Evolutionary conservation across 495 filamentous ascomycete species (phyloP).

Genomic region (Tuber borchii): DNA sequence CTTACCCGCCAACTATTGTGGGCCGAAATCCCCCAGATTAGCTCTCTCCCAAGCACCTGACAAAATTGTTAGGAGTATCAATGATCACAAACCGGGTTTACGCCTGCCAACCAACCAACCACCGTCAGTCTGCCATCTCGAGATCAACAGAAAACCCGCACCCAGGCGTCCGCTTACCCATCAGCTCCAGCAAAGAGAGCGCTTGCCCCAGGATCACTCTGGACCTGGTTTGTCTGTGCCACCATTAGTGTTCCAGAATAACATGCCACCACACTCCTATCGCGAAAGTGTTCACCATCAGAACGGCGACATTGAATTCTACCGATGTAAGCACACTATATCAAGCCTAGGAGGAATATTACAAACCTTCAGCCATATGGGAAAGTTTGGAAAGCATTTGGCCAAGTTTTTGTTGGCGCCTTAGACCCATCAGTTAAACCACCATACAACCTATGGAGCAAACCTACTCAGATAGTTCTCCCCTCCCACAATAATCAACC

Average conservation of each 20-base stretch:
- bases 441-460: neutral
- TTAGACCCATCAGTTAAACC: slow-evolving; percentile 1
- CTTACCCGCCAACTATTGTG: slow-evolving; percentile 62
- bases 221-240: slow-evolving; percentile 70
- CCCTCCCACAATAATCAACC: slow-evolving; percentile 67
- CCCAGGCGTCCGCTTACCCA: slow-evolving; percentile 44
- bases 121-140: neutral
- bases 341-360: slow-evolving; percentile 13
- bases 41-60: neutral
- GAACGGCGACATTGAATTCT: slow-evolving; percentile 73
- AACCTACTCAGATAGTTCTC: slow-evolving; percentile 59
- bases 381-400: slow-evolving; percentile 63
- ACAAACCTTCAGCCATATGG: slow-evolving; percentile 65
- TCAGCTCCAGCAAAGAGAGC: slow-evolving; percentile 73
- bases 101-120: slow-evolving; percentile 18
- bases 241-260: neutral
- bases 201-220: slow-evolving; percentile 72
- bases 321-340: slow-evolving; percentile 7
- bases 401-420: slow-evolving; percentile 65
- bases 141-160: neutral
- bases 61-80: neutral
- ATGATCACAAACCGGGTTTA: slow-evolving; percentile 29
- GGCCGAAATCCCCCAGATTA: slow-evolving; percentile 7
- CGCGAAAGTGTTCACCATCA: slow-evolving; percentile 52
- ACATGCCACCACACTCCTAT: slow-evolving; percentile 1